Evolutionary conservation across 805 yeast species (phyloP).

Genomic region (Hanseniaspora taiwanica): DNA sequence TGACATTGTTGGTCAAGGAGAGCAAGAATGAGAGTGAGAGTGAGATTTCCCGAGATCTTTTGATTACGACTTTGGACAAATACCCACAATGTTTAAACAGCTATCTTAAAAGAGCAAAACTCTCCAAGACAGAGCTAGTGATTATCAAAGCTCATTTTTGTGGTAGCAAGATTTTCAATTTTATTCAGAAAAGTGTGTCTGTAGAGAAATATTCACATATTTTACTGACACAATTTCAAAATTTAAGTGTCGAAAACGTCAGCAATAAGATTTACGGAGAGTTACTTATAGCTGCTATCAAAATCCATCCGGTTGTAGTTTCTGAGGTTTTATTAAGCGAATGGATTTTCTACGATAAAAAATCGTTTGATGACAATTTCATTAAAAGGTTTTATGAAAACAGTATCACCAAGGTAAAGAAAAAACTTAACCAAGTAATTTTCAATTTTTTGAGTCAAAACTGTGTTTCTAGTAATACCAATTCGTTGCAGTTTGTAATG

Average conservation of each 20-base stretch:
- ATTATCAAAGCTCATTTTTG: slow-evolving; percentile 15
- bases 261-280: background rate
- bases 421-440: background rate
- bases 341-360: background rate
- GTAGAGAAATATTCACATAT: slow-evolving; percentile 13
- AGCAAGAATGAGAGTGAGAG: background rate
- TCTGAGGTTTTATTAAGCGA: background rate
- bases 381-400: slow-evolving; percentile 1
- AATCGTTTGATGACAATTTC: slow-evolving; percentile 1
- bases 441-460: background rate
- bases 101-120: background rate
- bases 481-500: background rate
- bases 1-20: background rate
- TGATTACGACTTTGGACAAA: background rate
- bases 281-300: slow-evolving; percentile 1
- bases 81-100: background rate
- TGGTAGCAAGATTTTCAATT: slow-evolving; percentile 23
- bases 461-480: background rate
- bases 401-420: background rate
- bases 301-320: background rate
- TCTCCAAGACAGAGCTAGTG: slow-evolving; percentile 4
- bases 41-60: background rate
- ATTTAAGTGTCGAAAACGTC: background rate
- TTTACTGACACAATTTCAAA: background rate
- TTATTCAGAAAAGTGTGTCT: slow-evolving; percentile 10